Evolutionary conservation across 2,329 filamentous ascomycete genomes (phyloP).

Genomic region (Ceratocystiopsis brevicomis): DNA sequence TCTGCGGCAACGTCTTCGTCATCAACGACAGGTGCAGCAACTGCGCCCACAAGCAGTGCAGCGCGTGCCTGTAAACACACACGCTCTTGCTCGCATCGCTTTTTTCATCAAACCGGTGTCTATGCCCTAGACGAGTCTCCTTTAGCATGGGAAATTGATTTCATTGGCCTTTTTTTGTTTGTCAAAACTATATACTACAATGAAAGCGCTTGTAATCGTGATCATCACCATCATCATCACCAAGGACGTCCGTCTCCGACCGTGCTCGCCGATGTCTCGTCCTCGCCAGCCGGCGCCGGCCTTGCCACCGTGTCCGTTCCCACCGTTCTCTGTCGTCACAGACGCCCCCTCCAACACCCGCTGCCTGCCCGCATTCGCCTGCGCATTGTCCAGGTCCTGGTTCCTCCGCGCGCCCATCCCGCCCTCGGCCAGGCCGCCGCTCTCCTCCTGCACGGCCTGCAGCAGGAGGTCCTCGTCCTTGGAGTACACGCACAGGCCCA

Average conservation of each 20-base stretch:
- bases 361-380: constrained; percentile 32
- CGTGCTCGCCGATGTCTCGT: not conserved
- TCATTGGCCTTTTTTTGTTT: too few relatives aligned
- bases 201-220: too few relatives aligned
- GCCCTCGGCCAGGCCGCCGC: constrained; percentile 31
- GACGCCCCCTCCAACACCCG: constrained; percentile 15
- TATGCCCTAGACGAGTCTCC: too few relatives aligned
- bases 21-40: constrained; percentile 34
- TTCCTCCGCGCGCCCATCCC: constrained; percentile 39
- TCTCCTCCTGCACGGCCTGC: constrained; percentile 33
- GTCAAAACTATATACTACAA: too few relatives aligned
- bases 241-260: not conserved
- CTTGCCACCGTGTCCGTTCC: too few relatives aligned
- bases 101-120: too few relatives aligned
- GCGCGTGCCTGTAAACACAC: constrained; percentile 19
- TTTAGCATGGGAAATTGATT: too few relatives aligned
- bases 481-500: constrained; percentile 42
- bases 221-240: too few relatives aligned
- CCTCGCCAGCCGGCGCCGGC: too few relatives aligned
- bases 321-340: too few relatives aligned
- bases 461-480: constrained; percentile 34
- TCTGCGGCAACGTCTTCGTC: constrained; percentile 36
- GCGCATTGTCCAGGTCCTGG: constrained; percentile 36
- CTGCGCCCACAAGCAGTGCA: constrained; percentile 32
- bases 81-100: too few relatives aligned